Percentiles rank a stretch among this genome's conserved stretches.
Evolutionary conservation across 2,329 filamentous ascomycete species (phyloP).

Genomic region (Hymenoscyphus occultus): DNA sequence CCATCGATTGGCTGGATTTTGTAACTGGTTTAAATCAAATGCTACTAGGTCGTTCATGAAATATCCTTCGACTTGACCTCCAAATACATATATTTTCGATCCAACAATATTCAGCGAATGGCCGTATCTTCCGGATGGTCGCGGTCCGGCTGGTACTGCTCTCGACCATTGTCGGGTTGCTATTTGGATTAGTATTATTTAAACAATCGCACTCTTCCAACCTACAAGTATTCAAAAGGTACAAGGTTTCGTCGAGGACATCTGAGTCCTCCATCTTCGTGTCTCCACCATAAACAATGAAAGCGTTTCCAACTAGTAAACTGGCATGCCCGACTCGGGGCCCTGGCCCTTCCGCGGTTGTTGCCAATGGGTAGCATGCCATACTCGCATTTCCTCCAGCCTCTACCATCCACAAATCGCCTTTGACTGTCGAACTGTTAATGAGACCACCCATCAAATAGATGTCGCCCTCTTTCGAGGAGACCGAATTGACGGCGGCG

Average conservation of each 20-base stretch:
- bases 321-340: constrained; percentile 93
- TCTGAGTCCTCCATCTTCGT: constrained; percentile 95
- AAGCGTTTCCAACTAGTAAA: constrained; percentile 93
- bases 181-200: constrained; percentile 40
- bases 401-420: constrained; percentile 97
- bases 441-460: constrained; percentile 98
- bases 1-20: constrained; percentile 89
- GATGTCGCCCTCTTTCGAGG: constrained; percentile 94
- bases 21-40: constrained; percentile 92
- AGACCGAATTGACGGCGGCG: constrained; percentile 86
- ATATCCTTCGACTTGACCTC: constrained; percentile 92
- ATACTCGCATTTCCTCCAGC: constrained; percentile 78
- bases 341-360: constrained; percentile 89
- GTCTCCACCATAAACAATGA: constrained; percentile 97
- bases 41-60: constrained; percentile 98
- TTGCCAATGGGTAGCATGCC: constrained; percentile 86
- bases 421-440: constrained; percentile 92
- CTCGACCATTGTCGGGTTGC: constrained; percentile 98
- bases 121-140: constrained; percentile 88
- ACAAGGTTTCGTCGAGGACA: constrained; percentile 88
- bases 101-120: constrained; percentile 95
- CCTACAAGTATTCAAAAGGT: constrained; percentile 96
- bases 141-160: constrained; percentile 79
- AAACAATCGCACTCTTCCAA: constrained; percentile 23
- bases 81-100: constrained; percentile 96